Conservation (phyloP, 495 filamentous ascomycete genomes). For the Xylaria telfairii region DNA sequence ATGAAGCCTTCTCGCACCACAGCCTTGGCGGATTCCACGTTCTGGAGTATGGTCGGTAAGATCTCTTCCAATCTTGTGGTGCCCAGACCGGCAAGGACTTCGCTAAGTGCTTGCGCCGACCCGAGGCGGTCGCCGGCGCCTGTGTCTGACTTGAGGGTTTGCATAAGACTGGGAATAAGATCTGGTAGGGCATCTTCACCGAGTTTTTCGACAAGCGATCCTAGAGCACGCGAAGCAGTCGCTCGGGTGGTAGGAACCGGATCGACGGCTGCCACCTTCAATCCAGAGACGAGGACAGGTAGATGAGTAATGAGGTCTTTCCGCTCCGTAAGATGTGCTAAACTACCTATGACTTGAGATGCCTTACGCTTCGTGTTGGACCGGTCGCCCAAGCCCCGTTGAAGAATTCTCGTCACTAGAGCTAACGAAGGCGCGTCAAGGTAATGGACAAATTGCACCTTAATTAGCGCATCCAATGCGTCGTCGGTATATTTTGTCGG, state of each 20-base stretch:
- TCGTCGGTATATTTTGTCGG: constrained; percentile 97
- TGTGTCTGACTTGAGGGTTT: constrained; percentile 94
- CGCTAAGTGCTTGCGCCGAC: constrained; percentile 94
- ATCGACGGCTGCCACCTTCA: constrained; percentile 89
- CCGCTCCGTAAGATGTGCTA: constrained; percentile 94
- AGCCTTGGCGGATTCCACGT: constrained; percentile 88
- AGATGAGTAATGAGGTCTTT: constrained; percentile 92
- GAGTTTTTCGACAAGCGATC: constrained; percentile 94
- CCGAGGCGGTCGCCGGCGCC: constrained; percentile 94
- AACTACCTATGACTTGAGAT: constrained; percentile 93
- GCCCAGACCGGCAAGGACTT: constrained; percentile 93
- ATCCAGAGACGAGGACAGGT: constrained; percentile 87
- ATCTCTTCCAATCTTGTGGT: constrained; percentile 94
- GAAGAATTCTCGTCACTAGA: constrained; percentile 90
- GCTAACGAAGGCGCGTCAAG: constrained; percentile 94
- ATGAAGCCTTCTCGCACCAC: constrained; percentile 97
- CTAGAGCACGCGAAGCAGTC: constrained; percentile 93
- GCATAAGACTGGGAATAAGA: constrained; percentile 96
- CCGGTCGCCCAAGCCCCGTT: constrained; percentile 87
- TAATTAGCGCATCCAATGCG: constrained; percentile 91
- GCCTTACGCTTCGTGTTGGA: constrained; percentile 95
- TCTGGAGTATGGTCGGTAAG: constrained; percentile 93
- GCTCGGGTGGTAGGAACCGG: constrained; percentile 97
- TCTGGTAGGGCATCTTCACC: constrained; percentile 97
- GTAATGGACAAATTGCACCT: constrained; percentile 94